A percentile compares a stretch with the other conserved stretches of the same genome.
phyloP scores from a whole-genome alignment of 208 protist genomes.

The Acanthamoeba lenticulata region DNA sequence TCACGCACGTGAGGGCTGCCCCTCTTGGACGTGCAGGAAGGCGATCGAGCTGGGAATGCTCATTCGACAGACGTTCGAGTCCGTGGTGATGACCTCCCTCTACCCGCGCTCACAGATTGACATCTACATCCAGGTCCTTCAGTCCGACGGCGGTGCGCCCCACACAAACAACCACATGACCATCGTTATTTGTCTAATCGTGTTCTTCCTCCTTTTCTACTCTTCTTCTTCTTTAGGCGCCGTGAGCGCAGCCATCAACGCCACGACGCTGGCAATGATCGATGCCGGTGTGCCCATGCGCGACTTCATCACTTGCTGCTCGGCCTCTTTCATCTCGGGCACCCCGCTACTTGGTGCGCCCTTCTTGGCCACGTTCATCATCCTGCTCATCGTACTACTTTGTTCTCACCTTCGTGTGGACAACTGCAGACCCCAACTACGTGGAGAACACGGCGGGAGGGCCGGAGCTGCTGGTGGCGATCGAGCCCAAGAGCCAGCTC shows the following conservation, averaged over 20 bases:
- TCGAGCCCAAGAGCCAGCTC: constrained; percentile 81
- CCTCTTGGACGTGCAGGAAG: neutral
- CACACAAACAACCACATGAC: neutral
- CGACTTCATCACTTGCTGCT: constrained; percentile 88
- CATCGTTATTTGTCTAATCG: neutral
- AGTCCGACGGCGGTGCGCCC: constrained; percentile 89
- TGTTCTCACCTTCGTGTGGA: neutral
- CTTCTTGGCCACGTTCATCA: neutral
- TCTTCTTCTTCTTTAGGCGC: neutral
- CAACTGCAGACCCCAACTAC: constrained; percentile 82
- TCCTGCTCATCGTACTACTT: neutral
- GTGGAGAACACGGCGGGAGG: constrained; percentile 84
- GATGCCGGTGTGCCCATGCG: constrained; percentile 92
- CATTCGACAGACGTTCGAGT: constrained; percentile 85
- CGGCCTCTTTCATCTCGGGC: constrained; percentile 86
- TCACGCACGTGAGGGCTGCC: neutral
- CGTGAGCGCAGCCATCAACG: constrained; percentile 87
- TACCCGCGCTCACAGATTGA: constrained; percentile 89
- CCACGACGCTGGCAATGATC: constrained; percentile 90
- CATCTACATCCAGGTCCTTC: constrained; percentile 90
- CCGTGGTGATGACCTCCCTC: constrained; percentile 76
- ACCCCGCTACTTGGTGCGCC: constrained; percentile 80
- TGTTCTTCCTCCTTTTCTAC: neutral
- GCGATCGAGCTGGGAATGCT: constrained; percentile 79
- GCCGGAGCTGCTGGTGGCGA: constrained; percentile 85